These are phyloP conservation scores for Dictyophora rubrovolvata DNA, from an alignment of 768 basidiomycete species.

Conservation along the genomic window DNA sequence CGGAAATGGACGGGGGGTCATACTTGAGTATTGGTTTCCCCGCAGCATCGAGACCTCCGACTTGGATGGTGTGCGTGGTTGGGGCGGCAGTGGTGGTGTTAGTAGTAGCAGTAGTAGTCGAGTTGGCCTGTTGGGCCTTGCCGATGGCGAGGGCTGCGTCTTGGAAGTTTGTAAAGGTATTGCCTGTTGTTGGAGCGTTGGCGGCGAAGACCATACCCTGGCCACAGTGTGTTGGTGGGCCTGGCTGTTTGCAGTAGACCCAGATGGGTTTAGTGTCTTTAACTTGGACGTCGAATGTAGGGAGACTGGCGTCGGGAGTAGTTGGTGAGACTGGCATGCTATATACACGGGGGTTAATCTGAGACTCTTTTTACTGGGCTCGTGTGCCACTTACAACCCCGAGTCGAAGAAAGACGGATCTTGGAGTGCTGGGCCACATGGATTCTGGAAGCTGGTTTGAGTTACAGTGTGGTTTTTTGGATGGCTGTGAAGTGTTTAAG, in stretches of 20 bases:
- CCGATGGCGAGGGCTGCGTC: conserved; percentile 32
- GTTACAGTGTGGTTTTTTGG: conserved; percentile 3
- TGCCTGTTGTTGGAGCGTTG: conserved; percentile 8
- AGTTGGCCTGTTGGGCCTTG: conserved; percentile 15
- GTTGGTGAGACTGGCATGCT: not conserved
- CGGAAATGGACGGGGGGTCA: conserved; percentile 25
- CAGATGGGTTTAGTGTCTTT: not conserved
- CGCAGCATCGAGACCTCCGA: not conserved
- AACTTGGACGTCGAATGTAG: not conserved
- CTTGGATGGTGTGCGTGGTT: conserved; percentile 17
- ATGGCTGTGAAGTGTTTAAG: not conserved
- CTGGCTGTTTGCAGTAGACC: not conserved
- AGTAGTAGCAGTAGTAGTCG: conserved; percentile 12
- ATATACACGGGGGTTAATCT: not conserved
- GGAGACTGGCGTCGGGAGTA: not conserved
- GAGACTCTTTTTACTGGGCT: not conserved
- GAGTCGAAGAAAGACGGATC: not conserved
- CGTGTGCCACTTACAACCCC: not conserved
- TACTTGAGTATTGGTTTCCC: conserved; percentile 14
- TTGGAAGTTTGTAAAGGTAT: conserved; percentile 44
- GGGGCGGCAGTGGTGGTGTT: conserved; percentile 19
- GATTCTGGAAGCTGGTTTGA: not conserved
- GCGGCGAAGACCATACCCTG: conserved; percentile 11
- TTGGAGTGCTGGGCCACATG: not conserved
- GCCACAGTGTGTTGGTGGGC: conserved; percentile 4